Evolutionary conservation across 2,329 filamentous ascomycete species (phyloP).

Genomic region (Fusarium metavorans): DNA sequence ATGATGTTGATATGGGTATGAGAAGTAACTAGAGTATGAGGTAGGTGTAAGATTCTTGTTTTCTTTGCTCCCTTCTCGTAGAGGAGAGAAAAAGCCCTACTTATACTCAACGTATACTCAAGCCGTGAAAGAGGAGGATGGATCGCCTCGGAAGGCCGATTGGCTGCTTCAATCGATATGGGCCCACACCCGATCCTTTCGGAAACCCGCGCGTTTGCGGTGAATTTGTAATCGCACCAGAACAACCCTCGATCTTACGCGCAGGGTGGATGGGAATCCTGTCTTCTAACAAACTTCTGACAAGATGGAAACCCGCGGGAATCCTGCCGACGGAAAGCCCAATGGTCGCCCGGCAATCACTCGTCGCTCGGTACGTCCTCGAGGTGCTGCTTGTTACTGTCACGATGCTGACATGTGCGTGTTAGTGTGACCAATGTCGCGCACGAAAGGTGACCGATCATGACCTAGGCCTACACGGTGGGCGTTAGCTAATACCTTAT

Average conservation of each 20-base stretch:
- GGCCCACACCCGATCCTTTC: background rate
- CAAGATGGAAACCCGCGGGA: conserved; percentile 22
- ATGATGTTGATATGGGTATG: background rate
- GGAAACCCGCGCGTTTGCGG: conserved; percentile 38
- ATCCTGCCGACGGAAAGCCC: background rate
- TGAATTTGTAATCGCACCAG: conserved; percentile 12
- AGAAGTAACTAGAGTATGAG: background rate
- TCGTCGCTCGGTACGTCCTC: conserved; percentile 32
- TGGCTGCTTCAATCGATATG: background rate
- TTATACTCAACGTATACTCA: background rate
- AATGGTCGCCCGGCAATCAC: conserved; percentile 14
- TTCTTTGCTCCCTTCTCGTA: background rate
- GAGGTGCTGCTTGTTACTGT: fast-evolving
- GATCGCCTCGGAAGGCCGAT: background rate
- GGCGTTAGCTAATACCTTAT: background rate
- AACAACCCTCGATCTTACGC: background rate
- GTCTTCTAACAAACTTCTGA: too few species aligned
- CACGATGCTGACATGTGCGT: background rate
- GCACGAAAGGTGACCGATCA: conserved; percentile 28
- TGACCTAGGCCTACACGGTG: background rate
- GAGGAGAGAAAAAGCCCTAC: background rate
- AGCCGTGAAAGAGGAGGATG: background rate
- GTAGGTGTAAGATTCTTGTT: background rate
- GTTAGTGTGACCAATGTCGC: conserved; percentile 42
- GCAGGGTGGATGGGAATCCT: background rate